A percentile compares a stretch with the other conserved stretches of the same genome.
phyloP scores from a whole-genome alignment of 2,329 filamentous ascomycete genomes.

The Sarocladium strictum region DNA sequence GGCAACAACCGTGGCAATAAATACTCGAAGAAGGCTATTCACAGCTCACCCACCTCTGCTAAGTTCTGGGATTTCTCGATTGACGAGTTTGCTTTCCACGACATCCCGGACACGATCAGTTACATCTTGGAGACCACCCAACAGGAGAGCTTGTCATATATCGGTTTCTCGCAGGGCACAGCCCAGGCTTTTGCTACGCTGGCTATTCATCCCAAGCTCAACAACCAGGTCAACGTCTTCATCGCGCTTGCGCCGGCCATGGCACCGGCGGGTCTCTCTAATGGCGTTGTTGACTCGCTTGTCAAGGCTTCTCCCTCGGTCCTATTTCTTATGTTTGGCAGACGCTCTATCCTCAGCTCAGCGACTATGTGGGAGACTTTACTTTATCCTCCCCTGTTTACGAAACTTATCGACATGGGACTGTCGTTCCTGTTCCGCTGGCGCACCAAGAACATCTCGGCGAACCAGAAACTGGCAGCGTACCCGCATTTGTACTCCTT shows the following conservation, averaged over 20 bases:
- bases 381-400: conserved; percentile 89
- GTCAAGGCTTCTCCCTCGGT: conserved; percentile 91
- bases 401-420: conserved; percentile 76
- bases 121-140: conserved; percentile 83
- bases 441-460: conserved; percentile 76
- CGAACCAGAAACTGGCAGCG: conserved; percentile 85
- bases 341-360: conserved; percentile 83
- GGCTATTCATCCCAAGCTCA: conserved; percentile 85
- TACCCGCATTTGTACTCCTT: conserved; percentile 97
- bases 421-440: conserved; percentile 85
- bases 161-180: conserved; percentile 95
- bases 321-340: conserved; percentile 86
- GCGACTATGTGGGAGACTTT: conserved; percentile 97
- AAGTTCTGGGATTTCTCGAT: conserved; percentile 98
- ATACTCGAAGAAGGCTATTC: conserved; percentile 91
- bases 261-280: conserved; percentile 86
- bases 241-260: conserved; percentile 94
- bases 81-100: conserved; percentile 95
- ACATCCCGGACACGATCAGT: conserved; percentile 90
- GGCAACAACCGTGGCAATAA: conserved; percentile 99
- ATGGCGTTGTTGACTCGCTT: conserved; percentile 85
- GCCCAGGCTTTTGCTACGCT: conserved; percentile 93
- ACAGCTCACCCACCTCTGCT: conserved; percentile 64
- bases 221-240: conserved; percentile 91
- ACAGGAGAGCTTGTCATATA: conserved; percentile 83